Percentiles rank a stretch among this genome's conserved stretches.
Evolutionary conservation across 768 basidiomycete genomes (phyloP).

Genomic region (Omphalotus guepiniiformis): DNA sequence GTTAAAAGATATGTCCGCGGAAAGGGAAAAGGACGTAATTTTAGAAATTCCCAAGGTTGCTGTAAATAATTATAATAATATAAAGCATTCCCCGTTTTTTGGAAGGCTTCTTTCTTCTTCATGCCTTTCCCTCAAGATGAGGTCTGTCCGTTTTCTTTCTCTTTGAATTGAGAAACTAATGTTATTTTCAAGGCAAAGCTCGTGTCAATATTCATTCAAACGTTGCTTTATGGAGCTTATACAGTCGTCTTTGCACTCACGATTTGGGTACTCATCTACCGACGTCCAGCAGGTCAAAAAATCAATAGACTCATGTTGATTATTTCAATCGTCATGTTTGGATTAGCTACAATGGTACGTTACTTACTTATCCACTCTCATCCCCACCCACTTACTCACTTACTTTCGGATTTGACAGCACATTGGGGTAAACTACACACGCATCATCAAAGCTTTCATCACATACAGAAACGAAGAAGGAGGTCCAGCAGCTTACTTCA

Average conservation of each 20-base stretch:
- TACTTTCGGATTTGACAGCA: constrained; percentile 21
- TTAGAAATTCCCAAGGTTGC: no score
- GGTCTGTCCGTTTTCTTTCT: no score
- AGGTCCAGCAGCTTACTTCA: constrained; percentile 28
- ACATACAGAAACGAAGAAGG: constrained; percentile 19
- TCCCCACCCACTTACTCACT: no score
- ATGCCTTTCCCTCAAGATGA: constrained; percentile 12
- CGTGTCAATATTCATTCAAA: constrained; percentile 24
- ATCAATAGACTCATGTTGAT: constrained; percentile 28
- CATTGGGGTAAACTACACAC: constrained; percentile 29
- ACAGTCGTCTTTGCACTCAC: constrained; percentile 26
- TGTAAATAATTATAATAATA: no score
- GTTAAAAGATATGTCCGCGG: no score
- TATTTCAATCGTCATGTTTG: constrained; percentile 28
- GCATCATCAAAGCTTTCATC: constrained; percentile 33
- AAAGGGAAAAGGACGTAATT: no score
- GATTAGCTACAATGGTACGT: constrained; percentile 28
- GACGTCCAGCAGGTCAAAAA: constrained; percentile 18
- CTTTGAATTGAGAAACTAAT: no score
- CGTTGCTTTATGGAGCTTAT: constrained; percentile 26
- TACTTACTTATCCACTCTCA: not conserved
- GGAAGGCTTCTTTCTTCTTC: not conserved
- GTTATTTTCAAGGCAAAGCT: constrained; percentile 21
- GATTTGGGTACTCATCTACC: constrained; percentile 25
- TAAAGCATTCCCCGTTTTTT: not conserved